Base-by-base conservation (phyloP, 1,284 basidiomycete species). In the Trichosporon ovoides region DNA sequence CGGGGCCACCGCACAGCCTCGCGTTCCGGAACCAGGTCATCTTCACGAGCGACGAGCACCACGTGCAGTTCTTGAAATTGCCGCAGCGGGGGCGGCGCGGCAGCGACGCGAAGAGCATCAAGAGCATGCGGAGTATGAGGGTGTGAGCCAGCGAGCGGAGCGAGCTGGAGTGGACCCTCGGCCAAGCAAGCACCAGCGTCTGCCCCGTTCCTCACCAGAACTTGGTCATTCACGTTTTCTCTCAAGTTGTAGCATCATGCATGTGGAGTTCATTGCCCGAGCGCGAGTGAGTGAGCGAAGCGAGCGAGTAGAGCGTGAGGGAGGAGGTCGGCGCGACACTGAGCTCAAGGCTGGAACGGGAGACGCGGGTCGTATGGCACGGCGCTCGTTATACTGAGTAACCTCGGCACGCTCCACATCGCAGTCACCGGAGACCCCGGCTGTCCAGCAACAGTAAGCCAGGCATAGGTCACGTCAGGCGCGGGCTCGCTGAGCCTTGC, bases 121-220 rank as follows among this genome's bases (percentile, higher is more conserved):
- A 48, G 43, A 48, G 43, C n/a, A 48, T 48, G 43, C 24, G 28
- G 43, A 16, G 12, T 4, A 16, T 52, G 89, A 93, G 72, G 87
- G 92, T 65, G 90, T 89, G 13, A 84, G 91, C n/a, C 61, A 80
- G 87, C 19, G 87, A 87, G 63, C 82, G 84, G n/a, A 84, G 87
- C 3, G 76, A 82, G 3, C 87, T 88, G 11, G 20, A 19, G 38
- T 9, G n/a, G 37, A 38, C n/a, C 37, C n/a, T n/a, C n/a, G n/a
- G n/a, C n/a, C 28, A 31, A 4, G 9, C 28, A 9, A 31, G 5
- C 28, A 9, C 9, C 28, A 31, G 28, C 9, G 28, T 31, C 28
- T 31, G 5, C 28, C 28, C 9, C 28, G 5, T 9, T 4, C 28
- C 28, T 31, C 28, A 31, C 18, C 11, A 7, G 20, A 43, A 43